These are phyloP conservation scores for Geranomyces michiganensis DNA, from an alignment of 192 early-diverging fungal species.

Conservation along the genomic window DNA sequence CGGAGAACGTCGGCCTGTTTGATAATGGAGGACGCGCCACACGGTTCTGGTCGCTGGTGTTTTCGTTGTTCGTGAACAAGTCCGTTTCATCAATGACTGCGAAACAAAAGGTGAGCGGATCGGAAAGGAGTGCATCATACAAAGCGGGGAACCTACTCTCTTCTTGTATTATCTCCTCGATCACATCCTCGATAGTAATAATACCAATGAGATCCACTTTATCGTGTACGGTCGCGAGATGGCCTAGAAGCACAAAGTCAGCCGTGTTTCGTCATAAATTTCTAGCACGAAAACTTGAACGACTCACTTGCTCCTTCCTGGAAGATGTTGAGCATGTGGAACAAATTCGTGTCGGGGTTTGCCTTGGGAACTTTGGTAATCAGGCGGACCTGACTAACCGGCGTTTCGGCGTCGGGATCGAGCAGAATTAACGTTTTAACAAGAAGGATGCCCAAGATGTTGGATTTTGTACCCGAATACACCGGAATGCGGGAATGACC, in stretches of 20 bases:
- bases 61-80: slow-evolving; percentile 28
- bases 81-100: slow-evolving; percentile 58
- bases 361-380: slow-evolving; percentile 44
- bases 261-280: neutral
- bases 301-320: slow-evolving; percentile 41
- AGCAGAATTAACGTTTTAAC: slow-evolving; percentile 44
- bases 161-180: slow-evolving; percentile 47
- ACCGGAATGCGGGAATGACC: slow-evolving; percentile 59
- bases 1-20: neutral
- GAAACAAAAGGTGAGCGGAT: neutral
- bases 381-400: slow-evolving; percentile 29
- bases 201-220: slow-evolving; percentile 39
- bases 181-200: slow-evolving; percentile 55
- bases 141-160: neutral
- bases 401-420: slow-evolving; percentile 47
- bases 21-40: neutral
- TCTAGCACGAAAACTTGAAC: no score
- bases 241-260: slow-evolving; percentile 3
- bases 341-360: slow-evolving; percentile 40
- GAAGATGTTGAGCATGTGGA: slow-evolving; percentile 58
- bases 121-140: neutral
- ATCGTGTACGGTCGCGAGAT: slow-evolving; percentile 11
- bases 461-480: slow-evolving; percentile 13
- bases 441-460: slow-evolving; percentile 44
- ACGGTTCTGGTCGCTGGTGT: neutral